Percentiles rank a stretch among this genome's conserved stretches.
Evolutionary conservation across 148 eudicot species (phyloP).

Genomic region (Nepenthes mirabilis): DNA sequence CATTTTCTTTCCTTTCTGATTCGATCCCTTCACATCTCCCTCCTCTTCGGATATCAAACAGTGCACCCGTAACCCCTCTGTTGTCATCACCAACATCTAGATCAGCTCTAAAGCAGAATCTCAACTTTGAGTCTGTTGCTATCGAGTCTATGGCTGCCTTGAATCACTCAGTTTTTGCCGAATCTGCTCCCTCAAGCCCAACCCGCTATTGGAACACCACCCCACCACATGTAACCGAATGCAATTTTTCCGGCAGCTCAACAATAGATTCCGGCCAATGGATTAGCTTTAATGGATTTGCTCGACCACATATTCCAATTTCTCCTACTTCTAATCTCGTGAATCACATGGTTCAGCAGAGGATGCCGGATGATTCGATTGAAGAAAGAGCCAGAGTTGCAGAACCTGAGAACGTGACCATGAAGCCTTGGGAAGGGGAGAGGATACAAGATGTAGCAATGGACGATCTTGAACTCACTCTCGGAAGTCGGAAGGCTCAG

Average conservation of each 20-base stretch:
- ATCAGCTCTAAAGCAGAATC: constrained; percentile 28
- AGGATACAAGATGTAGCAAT: constrained; percentile 79
- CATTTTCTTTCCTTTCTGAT: constrained; percentile 64
- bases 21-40: constrained; percentile 58
- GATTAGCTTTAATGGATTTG: constrained; percentile 71
- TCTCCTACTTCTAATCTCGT: constrained; percentile 75
- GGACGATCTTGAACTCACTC: constrained; percentile 96
- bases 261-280: constrained; percentile 79
- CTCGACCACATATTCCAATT: constrained; percentile 40
- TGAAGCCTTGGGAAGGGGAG: constrained; percentile 91
- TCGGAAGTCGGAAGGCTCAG: constrained; percentile 53
- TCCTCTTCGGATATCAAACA: constrained; percentile 85
- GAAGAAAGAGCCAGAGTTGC: constrained; percentile 49
- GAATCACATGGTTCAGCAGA: constrained; percentile 40
- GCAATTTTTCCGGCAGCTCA: constrained; percentile 81
- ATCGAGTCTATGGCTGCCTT: constrained; percentile 59
- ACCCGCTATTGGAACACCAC: constrained; percentile 35
- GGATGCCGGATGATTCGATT: constrained; percentile 30
- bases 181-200: constrained; percentile 91
- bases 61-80: constrained; percentile 92
- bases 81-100: constrained; percentile 68
- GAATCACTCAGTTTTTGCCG: constrained; percentile 56
- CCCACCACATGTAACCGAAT: constrained; percentile 74
- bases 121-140: constrained; percentile 56
- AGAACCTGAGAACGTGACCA: constrained; percentile 27